Evolutionary conservation across 2,329 filamentous ascomycete species (phyloP).

Genomic region (Neoscytalidium dimidiatum): DNA sequence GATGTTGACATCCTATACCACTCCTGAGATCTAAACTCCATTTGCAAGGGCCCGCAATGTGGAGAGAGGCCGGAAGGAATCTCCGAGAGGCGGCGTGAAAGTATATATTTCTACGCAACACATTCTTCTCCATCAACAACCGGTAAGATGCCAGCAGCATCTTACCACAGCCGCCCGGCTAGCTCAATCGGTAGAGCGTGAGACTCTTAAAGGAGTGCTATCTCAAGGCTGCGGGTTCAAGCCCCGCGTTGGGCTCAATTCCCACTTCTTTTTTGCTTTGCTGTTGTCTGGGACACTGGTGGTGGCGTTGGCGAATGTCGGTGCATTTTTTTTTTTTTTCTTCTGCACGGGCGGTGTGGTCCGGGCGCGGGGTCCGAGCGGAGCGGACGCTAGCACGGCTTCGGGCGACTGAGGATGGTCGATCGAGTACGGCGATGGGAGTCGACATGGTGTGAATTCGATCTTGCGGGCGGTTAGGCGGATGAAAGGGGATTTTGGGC

Average conservation of each 20-base stretch:
- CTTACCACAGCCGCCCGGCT: slow-evolving; percentile 17
- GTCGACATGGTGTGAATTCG: too few species aligned
- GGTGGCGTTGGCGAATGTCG: slow-evolving; percentile 22
- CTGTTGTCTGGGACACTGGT: neutral
- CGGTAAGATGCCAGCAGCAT: neutral
- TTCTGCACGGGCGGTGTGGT: neutral
- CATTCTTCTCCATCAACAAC: neutral
- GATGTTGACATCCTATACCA: too few species aligned
- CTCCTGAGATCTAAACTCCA: too few species aligned
- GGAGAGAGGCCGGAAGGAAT: too few species aligned
- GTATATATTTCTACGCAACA: too few species aligned
- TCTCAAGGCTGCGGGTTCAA: slow-evolving; percentile 22
- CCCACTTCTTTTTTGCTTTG: slow-evolving; percentile 12
- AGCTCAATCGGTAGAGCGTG: slow-evolving; percentile 25
- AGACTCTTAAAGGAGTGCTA: slow-evolving; percentile 26
- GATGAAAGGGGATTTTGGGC: too few species aligned
- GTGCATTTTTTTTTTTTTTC: neutral
- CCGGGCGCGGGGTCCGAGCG: neutral
- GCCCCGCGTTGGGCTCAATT: slow-evolving; percentile 21
- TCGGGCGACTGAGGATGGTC: neutral
- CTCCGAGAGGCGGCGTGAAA: too few species aligned
- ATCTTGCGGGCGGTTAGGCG: too few species aligned
- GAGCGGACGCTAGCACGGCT: too few species aligned
- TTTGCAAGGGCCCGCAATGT: too few species aligned
- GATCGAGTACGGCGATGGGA: too few species aligned